Base-by-base conservation (phyloP, 106 monocot species). In the Dendrobium catenatum region DNA sequence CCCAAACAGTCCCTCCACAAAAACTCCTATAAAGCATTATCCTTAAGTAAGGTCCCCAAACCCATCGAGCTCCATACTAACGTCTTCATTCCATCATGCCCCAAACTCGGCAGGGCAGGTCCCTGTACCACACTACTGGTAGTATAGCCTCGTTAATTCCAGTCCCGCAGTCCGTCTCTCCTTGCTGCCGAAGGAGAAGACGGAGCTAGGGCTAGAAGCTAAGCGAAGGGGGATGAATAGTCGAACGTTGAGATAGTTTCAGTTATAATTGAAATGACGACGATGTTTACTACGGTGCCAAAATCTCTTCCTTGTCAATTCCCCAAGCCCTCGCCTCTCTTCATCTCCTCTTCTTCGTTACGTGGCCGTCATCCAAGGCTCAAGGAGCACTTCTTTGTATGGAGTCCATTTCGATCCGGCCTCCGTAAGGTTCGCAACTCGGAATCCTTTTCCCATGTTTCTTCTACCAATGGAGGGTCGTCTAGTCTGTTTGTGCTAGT, bases 341-440 rank as follows among this genome's bases (percentile, higher is more conserved):
- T 64, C 74, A 24, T 79, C 47, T n/a, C 75, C 3, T 6, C 55
- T 29, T 5, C 59, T 9, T 20, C 79, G 2, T 46, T 84, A 31
- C 20, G 54, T 37, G 29, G 27, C 13, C 5, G 31, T 41, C 26
- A 47, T 37, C 78, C 46, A 42, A 10, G 46, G 11, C 19, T 55
- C 46, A 24, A 15, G 31, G 58, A 59, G 18, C n/a, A 19, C 79
- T 42, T 61, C 78, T 78, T 49, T 27, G n/a, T 22, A 20, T 73
- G 48, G 46, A 48, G 76, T 5, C 48, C 76, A 13, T 49, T n/a
- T 76, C 70, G 43, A 55, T 24, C n/a, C 48, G 5, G 5, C 0
- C 33, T 29, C 5, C 41, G 82, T 22, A 48, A 29, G 47, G 79
- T 46, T 54, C 48, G 78, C 59, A 41, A 29, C 79, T 81, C 79